Base-by-base conservation (phyloP, 345 rosid species). In the Anacardium occidentale region DNA sequence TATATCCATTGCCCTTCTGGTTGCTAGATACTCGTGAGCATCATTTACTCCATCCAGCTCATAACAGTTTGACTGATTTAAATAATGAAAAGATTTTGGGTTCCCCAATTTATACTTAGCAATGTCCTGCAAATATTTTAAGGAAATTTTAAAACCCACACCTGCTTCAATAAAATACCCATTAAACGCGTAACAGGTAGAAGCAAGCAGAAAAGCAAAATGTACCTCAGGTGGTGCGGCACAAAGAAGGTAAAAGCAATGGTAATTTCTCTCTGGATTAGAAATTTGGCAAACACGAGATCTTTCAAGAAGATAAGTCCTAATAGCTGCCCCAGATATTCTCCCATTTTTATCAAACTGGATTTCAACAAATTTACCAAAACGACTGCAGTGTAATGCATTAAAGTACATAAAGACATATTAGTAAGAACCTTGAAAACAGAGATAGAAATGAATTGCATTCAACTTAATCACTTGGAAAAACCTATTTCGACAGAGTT, bases 251-350 rank as follows among this genome's bases (percentile, higher is more conserved):
- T 93, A 91, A 84, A 93, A 93, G 81, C 97, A 91, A 74, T 93
- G 98, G 79, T 93, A 93, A 63, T 91, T 93, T 83, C 98, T 88
- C 77, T 93, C 98, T 0, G 98, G 98, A 77, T 83, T 78, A 71
- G 97, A 89, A 76, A 93, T 83, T 86, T 93, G 95, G 88, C 98
- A 93, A 76, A 93, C 97, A 61, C 98, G 98, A 62, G 98, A 93
- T 70, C 98, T 87, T 79, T 93, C 98, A 45, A 93, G 95, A 74
- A 93, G 83, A 84, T 93, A 93, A 72, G 98, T 93, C 72, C 97
- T 79, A 34, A 93, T 82, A 76, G 98, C 98, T 68, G 98, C 98
- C 65, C 98, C 98, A 63, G 97, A 93, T 74, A 93, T 93, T 80
- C 93, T 84, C 82, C 97, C 98, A 75, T 81, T 85, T 81, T 91